Base-by-base conservation (phyloP, 768 basidiomycete species). In the Tephrocybe sp. region DNA sequence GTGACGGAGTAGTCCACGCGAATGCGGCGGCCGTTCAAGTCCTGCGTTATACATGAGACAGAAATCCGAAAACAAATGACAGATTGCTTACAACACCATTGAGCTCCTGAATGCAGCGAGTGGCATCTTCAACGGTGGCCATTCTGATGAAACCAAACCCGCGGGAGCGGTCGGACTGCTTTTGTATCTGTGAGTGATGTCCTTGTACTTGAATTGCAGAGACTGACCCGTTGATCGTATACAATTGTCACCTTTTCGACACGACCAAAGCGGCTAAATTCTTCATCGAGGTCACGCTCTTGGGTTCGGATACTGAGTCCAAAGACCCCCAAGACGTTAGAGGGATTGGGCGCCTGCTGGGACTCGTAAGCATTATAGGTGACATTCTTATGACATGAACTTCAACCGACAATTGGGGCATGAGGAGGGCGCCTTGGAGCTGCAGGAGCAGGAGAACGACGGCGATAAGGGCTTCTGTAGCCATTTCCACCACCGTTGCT, bases 111-210 rank as follows among this genome's bases (percentile, higher is more conserved):
- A 99, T 89, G 69, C 91, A 95, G 25, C 86, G 75, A 22, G 82
- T 74, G 8, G 96, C 96, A 54, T 97, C 96, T 51, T 93, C 91
- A n/a, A 86, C 80, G 30, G 77, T 78, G 12, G 80, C 78, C 94
- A 99, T 98, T 57, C 86, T 87, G 69, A 99, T 95, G 66, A 99
- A 99, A 35, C 96, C 96, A 57, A 99, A 99, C 9, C 96, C 97
- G 54, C 96, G 89, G 45, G 96, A 98, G 49, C 96, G 87, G 65
- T 95, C 94, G 46, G 92, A 91, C 93, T 89, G 69, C 37, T 42
- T 48, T 46, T 32, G 39, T 51, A 51, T 55, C 24, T 47, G 36
- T 59, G 42, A 57, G 53, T 56, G 28, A 51, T 42, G 38, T 43
- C 19, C 41, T 28, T n/a, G 28, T 24, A 39, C 37, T 31, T 51